Base-by-base conservation (phyloP, 305 asterid genomes). In the Solanum chacoense region DNA sequence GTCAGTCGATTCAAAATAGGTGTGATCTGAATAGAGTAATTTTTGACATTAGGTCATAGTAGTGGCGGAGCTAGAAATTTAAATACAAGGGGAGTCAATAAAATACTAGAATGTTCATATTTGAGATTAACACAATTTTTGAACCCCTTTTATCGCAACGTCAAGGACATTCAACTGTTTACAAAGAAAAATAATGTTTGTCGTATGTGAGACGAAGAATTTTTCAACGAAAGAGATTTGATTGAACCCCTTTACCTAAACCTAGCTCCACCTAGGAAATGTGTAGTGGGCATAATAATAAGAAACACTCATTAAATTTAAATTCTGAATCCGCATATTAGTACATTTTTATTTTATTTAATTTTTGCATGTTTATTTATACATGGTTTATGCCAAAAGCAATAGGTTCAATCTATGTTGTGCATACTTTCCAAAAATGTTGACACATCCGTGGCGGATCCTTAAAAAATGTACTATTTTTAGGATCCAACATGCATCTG, bases 401-500 rank as follows among this genome's bases (percentile, higher is more conserved):
- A 75, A 34, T 75, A 34, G 45, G 45, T 73, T 31, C 38, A 7
- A 29, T 72, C 10, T 20, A 20, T 0, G 2, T 35, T 76, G 55
- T 13, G 0, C 0, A 2, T 0, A 78, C 11, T 13, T 38, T n/a
- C 7, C 13, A 24, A 77, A 77, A 77, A 77, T 36, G 1, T 36
- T n/a, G 32, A 22, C 1, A 1, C 22, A 36, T 8, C 0, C 2
- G 1, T 76, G 31, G 6, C 2, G 2, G 10, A 76, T 22, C 31
- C 55, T 35, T 12, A 36, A 3, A 34, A 34, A 20, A 8, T 9
- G 4, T 3, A 35, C 5, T 22, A 22, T 3, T 36, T 35, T 35
- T 2, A 77, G 32, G 84, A 78, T 37, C 8, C 0, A 7, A 36
- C 59, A 36, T 0, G 7, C 0, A 7, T 1, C 13, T 0, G 0